A percentile compares a stretch with the other conserved stretches of the same genome.
phyloP scores from a whole-genome alignment of 306 rosid species.

The Elaeagnus macrophylla region DNA sequence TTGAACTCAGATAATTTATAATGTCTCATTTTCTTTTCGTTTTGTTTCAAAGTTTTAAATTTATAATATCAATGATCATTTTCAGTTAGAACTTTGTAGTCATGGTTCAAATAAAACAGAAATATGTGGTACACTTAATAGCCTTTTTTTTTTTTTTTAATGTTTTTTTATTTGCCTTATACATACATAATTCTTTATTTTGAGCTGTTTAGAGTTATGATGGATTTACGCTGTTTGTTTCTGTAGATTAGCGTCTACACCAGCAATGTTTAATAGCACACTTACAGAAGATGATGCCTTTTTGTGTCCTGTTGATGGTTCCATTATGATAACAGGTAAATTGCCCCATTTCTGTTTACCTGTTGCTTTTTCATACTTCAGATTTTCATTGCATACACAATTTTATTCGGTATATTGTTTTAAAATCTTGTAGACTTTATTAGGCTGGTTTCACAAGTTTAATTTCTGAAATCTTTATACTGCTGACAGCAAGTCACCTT shows the following conservation, averaged over 20 bases:
- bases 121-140: slow-evolving; percentile 2
- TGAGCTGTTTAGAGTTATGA: slow-evolving; percentile 2
- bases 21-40: too few relatives aligned
- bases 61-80: not conserved
- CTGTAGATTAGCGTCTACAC: slow-evolving; percentile 86
- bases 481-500: slow-evolving; percentile 85
- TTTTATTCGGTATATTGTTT: not conserved
- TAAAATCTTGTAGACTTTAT: not conserved
- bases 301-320: slow-evolving; percentile 76
- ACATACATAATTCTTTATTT: not conserved
- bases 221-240: slow-evolving; percentile 14
- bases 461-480: slow-evolving; percentile 1
- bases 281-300: slow-evolving; percentile 50
- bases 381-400: not conserved
- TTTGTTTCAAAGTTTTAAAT: not conserved
- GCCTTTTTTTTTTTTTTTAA: slow-evolving; percentile 4
- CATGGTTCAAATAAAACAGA: not conserved
- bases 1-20: not conserved
- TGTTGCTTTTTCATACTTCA: slow-evolving; percentile 4
- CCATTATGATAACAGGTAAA: slow-evolving; percentile 93
- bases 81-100: not conserved
- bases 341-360: slow-evolving; percentile 6
- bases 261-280: slow-evolving; percentile 95
- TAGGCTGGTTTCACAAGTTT: not conserved
- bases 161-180: not conserved